Percentiles rank a stretch among this genome's conserved stretches.
These are phyloP conservation scores for Ophiostoma angusticollis DNA, from an alignment of 2,329 filamentous ascomycete species.

Conservation along the genomic window DNA sequence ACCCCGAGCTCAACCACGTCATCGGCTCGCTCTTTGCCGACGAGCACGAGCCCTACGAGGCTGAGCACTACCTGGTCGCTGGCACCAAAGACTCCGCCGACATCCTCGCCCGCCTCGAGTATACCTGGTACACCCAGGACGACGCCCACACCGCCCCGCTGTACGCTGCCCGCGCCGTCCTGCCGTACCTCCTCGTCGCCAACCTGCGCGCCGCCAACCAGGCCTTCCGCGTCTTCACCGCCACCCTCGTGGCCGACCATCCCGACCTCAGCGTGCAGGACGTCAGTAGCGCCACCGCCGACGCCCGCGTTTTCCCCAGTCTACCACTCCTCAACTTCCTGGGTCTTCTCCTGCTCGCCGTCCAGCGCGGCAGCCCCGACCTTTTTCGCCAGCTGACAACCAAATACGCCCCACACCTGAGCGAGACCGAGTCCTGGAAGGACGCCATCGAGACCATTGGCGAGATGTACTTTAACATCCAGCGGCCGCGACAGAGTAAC, in stretches of 20 bases:
- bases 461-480: constrained; percentile 94
- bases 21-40: constrained; percentile 80
- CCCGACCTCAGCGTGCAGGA: constrained; percentile 59
- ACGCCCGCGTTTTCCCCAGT: constrained; percentile 74
- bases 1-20: constrained; percentile 90
- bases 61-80: constrained; percentile 76
- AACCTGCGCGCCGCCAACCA: constrained; percentile 84
- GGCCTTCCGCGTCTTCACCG: constrained; percentile 64
- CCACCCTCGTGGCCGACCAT: constrained; percentile 44
- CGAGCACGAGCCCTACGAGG: constrained; percentile 84
- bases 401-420: constrained; percentile 69
- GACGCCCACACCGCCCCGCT: constrained; percentile 76
- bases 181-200: constrained; percentile 82
- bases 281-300: constrained; percentile 60
- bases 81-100: constrained; percentile 83
- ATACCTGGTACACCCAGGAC: constrained; percentile 84
- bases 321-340: constrained; percentile 94
- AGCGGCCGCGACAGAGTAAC: constrained; percentile 78
- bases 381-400: constrained; percentile 68
- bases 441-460: constrained; percentile 76
- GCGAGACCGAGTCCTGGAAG: constrained; percentile 66
- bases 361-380: constrained; percentile 67
- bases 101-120: constrained; percentile 70
- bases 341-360: constrained; percentile 66
- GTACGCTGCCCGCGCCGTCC: constrained; percentile 74